Evolutionary conservation across 805 yeast genomes (phyloP).

Genomic region (Starmera caribaea): DNA sequence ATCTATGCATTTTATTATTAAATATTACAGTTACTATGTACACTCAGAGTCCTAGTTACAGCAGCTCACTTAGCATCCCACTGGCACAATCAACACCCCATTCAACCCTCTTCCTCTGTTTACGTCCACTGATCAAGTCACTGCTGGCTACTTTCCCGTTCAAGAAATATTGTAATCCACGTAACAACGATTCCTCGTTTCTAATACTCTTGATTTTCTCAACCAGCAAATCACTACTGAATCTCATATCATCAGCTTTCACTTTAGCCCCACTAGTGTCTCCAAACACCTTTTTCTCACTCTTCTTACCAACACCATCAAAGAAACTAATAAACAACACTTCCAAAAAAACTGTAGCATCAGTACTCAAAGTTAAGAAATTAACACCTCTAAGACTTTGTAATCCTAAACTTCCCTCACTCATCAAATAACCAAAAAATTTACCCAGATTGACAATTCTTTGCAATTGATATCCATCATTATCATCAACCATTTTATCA

Average conservation of each 20-base stretch:
- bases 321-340: slow-evolving; percentile 60
- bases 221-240: slow-evolving; percentile 40
- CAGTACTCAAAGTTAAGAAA: slow-evolving; percentile 52
- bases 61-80: slow-evolving; percentile 41
- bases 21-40: no score
- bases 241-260: slow-evolving; percentile 23
- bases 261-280: slow-evolving; percentile 20
- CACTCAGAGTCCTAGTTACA: slow-evolving; percentile 8
- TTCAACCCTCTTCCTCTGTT: slow-evolving; percentile 44
- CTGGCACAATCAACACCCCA: slow-evolving; percentile 58
- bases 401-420: slow-evolving; percentile 64
- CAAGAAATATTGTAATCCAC: slow-evolving; percentile 60
- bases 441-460: slow-evolving; percentile 66
- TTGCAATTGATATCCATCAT: slow-evolving; percentile 48
- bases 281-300: slow-evolving; percentile 30
- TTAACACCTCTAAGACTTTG: slow-evolving; percentile 68
- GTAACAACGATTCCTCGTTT: slow-evolving; percentile 46
- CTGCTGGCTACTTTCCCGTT: slow-evolving; percentile 35
- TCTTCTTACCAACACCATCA: slow-evolving; percentile 52
- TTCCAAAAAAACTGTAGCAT: slow-evolving; percentile 63
- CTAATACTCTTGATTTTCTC: slow-evolving; percentile 43
- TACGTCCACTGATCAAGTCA: slow-evolving; percentile 40
- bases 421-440: slow-evolving; percentile 67
- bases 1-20: no score
- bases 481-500: slow-evolving; percentile 25